Conservation (phyloP, 2,329 filamentous ascomycete genomes). For the Pseudogymnoascus sp. region DNA sequence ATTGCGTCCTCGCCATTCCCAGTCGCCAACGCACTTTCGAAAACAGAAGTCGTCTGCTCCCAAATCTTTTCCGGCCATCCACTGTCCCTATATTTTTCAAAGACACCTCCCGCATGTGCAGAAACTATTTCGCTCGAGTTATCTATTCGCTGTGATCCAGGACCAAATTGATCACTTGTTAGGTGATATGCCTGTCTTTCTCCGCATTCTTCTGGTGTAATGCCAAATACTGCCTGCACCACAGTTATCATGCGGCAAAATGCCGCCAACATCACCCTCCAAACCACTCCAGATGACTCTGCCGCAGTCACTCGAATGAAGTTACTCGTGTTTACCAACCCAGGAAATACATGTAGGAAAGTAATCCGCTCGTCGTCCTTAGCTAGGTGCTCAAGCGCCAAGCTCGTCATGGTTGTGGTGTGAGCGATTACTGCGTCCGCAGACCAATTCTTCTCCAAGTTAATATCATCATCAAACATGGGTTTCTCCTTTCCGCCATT, state of each 20-base stretch:
- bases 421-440: constrained; percentile 37
- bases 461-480: constrained; percentile 39
- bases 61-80: constrained; percentile 15
- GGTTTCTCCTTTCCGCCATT: constrained; percentile 47
- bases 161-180: constrained; percentile 6
- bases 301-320: not conserved
- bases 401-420: constrained; percentile 43
- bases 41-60: constrained; percentile 9
- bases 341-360: constrained; percentile 36
- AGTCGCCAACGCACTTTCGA: not conserved
- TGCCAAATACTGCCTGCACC: not conserved
- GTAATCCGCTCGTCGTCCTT: constrained; percentile 35
- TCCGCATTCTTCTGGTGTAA: not conserved
- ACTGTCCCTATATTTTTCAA: constrained; percentile 12
- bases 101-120: not conserved
- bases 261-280: not conserved
- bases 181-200: not conserved
- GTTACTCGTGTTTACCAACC: constrained; percentile 30
- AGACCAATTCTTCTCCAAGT: constrained; percentile 28
- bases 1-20: not conserved
- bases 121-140: constrained; percentile 10
- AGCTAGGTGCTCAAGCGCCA: constrained; percentile 44
- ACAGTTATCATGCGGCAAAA: not conserved
- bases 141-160: constrained; percentile 11
- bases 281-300: not conserved